These are phyloP conservation scores for Diaporthe caulivora DNA, from an alignment of 2,329 filamentous ascomycete genomes.

Conservation along the genomic window DNA sequence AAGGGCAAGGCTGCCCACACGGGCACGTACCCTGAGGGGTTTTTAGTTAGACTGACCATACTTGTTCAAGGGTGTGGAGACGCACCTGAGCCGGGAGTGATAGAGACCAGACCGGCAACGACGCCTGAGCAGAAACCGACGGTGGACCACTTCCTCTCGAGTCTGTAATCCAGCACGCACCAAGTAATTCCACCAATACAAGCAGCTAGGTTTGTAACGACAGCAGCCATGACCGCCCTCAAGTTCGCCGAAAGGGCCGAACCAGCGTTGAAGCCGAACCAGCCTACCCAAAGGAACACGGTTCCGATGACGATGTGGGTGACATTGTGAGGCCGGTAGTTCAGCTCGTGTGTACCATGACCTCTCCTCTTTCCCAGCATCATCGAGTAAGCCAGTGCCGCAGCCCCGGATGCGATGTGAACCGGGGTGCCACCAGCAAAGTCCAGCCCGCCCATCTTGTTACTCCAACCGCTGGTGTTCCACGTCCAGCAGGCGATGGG, in stretches of 20 bases:
- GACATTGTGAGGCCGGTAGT: conserved; percentile 93
- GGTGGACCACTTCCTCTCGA: conserved; percentile 92
- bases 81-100: conserved; percentile 85
- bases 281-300: conserved; percentile 94
- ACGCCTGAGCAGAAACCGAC: conserved; percentile 95
- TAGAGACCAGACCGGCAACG: conserved; percentile 87
- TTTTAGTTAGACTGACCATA: conserved; percentile 7
- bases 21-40: conserved; percentile 73
- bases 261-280: conserved; percentile 95
- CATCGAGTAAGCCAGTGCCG: conserved; percentile 89
- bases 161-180: conserved; percentile 89
- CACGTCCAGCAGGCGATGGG: conserved; percentile 96
- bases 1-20: conserved; percentile 87
- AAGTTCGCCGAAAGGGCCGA: conserved; percentile 85
- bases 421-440: conserved; percentile 93
- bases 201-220: conserved; percentile 88
- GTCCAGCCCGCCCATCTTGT: conserved; percentile 83
- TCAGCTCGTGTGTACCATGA: conserved; percentile 88
- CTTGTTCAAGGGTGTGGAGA: background rate
- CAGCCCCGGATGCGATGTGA: conserved; percentile 85
- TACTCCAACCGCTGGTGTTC: conserved; percentile 87
- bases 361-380: conserved; percentile 89
- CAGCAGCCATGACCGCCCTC: conserved; percentile 86
- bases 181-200: conserved; percentile 89
- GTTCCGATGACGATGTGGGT: conserved; percentile 93